Conservation (phyloP, 129 eudicot species). For the Oenanthe sinensis region DNA sequence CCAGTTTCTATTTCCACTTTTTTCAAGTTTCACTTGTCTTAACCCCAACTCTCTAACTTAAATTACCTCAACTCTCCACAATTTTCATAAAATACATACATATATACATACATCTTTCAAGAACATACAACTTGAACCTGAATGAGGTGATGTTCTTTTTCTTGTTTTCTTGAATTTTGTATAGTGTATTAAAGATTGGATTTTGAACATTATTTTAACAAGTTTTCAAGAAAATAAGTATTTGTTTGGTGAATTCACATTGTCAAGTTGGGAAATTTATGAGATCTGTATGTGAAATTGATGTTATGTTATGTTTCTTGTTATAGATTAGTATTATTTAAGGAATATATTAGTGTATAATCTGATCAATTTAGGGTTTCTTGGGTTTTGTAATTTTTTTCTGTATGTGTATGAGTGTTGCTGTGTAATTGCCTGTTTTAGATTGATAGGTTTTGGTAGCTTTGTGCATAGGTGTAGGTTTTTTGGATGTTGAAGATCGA, state of each 20-base stretch:
- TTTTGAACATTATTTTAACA: slow-evolving; percentile 6
- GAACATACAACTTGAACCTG: slow-evolving; percentile 7
- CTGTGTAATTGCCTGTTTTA: background rate
- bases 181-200: slow-evolving; percentile 2
- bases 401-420: background rate
- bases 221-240: slow-evolving; percentile 7
- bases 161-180: slow-evolving; percentile 2
- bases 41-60: background rate
- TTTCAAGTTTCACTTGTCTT: background rate
- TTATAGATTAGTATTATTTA: background rate
- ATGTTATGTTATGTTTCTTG: background rate
- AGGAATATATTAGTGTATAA: background rate
- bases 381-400: background rate
- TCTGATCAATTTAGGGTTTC: background rate
- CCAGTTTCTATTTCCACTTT: background rate
- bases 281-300: slow-evolving; percentile 10
- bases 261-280: background rate
- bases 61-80: background rate
- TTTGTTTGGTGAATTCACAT: slow-evolving; percentile 6
- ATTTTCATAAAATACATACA: background rate
- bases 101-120: background rate
- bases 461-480: slow-evolving; percentile 14
- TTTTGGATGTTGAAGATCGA: slow-evolving; percentile 10
- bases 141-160: slow-evolving; percentile 23
- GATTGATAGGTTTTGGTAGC: slow-evolving; percentile 11